Evolutionary conservation across 2,329 filamentous ascomycete species (phyloP).

Genomic region (Cladophialophora yegresii): DNA sequence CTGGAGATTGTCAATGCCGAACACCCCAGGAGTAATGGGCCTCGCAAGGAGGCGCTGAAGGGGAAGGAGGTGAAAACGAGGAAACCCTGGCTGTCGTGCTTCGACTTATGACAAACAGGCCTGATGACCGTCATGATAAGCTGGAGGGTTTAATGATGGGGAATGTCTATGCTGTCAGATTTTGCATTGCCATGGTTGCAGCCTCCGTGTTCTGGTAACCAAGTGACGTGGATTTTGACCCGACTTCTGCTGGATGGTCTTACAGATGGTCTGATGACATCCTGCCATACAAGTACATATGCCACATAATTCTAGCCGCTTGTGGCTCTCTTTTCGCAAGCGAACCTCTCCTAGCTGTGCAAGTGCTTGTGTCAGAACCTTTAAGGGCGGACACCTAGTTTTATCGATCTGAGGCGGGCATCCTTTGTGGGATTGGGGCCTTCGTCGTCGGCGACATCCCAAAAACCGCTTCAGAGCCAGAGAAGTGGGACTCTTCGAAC

Average conservation of each 20-base stretch:
- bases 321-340: background rate
- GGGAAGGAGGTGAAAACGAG: background rate
- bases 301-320: background rate
- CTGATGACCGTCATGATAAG: background rate
- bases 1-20: background rate
- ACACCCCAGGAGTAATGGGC: background rate
- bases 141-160: background rate
- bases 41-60: background rate
- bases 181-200: background rate
- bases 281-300: background rate
- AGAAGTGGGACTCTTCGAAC: background rate
- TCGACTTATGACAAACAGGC: slow-evolving; percentile 1
- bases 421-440: background rate
- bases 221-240: background rate
- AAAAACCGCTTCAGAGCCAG: background rate
- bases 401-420: background rate
- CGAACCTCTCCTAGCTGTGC: background rate
- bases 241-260: background rate
- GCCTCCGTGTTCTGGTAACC: background rate
- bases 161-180: background rate
- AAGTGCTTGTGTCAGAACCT: background rate
- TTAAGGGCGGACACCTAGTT: background rate
- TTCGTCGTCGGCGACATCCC: background rate
- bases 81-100: slow-evolving; percentile 12
- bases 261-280: background rate